Percentiles rank a stretch among this genome's conserved stretches.
phyloP scores from a whole-genome alignment of 768 basidiomycete genomes.

The Clitopilus hobsonii region DNA sequence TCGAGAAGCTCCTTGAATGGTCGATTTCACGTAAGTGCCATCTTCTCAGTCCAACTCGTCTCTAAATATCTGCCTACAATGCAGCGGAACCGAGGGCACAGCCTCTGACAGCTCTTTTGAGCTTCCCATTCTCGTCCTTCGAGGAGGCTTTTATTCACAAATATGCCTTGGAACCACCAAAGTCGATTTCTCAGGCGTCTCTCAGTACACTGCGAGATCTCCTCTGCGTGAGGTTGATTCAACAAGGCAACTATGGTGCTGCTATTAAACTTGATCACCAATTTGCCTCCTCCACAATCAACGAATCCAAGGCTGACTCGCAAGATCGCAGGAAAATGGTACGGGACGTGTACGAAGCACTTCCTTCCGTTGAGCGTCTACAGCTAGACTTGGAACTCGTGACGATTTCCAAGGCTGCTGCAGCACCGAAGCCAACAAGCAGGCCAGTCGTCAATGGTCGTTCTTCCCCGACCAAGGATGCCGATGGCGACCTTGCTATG shows the following conservation, averaged over 20 bases:
- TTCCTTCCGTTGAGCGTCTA: slow-evolving; percentile 60
- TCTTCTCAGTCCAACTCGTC: neutral
- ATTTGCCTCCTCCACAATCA: slow-evolving; percentile 42
- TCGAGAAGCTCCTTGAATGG: slow-evolving; percentile 63
- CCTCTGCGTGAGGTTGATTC: slow-evolving; percentile 73
- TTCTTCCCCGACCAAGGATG: slow-evolving; percentile 1
- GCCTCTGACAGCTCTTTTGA: slow-evolving; percentile 58
- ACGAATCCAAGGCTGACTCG: slow-evolving; percentile 32
- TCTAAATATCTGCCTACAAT: neutral
- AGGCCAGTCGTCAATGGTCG: slow-evolving; percentile 4
- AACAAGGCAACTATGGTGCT: slow-evolving; percentile 63
- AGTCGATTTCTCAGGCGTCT: slow-evolving; percentile 39
- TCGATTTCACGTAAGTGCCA: slow-evolving; percentile 67
- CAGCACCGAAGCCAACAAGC: neutral
- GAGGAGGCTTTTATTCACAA: slow-evolving; percentile 57
- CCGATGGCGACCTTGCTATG: slow-evolving; percentile 22
- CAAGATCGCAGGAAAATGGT: slow-evolving; percentile 66
- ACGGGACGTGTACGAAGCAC: slow-evolving; percentile 58
- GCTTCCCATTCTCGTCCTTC: slow-evolving; percentile 58
- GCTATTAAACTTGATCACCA: slow-evolving; percentile 73
- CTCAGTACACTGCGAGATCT: slow-evolving; percentile 68
- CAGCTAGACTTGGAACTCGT: slow-evolving; percentile 60
- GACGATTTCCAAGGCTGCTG: slow-evolving; percentile 11
- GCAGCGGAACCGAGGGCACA: slow-evolving; percentile 50
- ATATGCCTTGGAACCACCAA: slow-evolving; percentile 55